Conservation (phyloP, 2,329 filamentous ascomycete species). For the Talaromyces sp. region DNA sequence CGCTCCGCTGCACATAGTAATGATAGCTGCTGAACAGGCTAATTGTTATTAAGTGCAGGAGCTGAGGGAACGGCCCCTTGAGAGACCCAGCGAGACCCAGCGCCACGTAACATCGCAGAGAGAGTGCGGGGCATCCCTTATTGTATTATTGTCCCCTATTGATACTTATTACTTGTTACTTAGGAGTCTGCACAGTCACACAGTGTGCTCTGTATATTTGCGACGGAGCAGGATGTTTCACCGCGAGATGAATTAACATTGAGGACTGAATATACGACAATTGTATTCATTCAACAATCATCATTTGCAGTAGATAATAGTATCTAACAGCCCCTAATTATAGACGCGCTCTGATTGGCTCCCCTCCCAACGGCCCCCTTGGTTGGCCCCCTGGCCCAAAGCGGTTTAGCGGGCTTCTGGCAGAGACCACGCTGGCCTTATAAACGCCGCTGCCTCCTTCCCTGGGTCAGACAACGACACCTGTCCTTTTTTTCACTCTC, state of each 20-base stretch:
- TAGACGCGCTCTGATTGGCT: neutral
- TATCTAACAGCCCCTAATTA: neutral
- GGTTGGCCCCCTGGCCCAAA: neutral
- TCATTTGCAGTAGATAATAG: too few relatives aligned
- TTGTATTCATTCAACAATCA: too few relatives aligned
- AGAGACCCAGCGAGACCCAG: neutral
- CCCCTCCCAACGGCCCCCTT: neutral
- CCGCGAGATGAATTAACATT: too few relatives aligned
- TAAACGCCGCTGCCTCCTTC: slow-evolving; percentile 17
- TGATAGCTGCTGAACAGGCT: too few relatives aligned
- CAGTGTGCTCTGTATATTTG: too few relatives aligned
- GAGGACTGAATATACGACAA: too few relatives aligned
- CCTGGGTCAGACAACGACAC: neutral
- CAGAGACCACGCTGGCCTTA: slow-evolving; percentile 37
- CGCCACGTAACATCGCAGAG: neutral
- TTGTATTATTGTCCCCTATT: too few relatives aligned
- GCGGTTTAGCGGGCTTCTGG: neutral
- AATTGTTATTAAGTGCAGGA: too few relatives aligned
- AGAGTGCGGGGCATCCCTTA: too few relatives aligned
- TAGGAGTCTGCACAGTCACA: too few relatives aligned
- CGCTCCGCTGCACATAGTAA: neutral
- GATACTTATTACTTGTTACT: too few relatives aligned
- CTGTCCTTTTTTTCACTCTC: slow-evolving; percentile 6
- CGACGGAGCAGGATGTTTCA: too few relatives aligned
- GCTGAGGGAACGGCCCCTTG: neutral